Evolutionary conservation across 768 basidiomycete genomes (phyloP), one percentile per base, ranked within the genome.

Genomic region (Mycena venus): DNA sequence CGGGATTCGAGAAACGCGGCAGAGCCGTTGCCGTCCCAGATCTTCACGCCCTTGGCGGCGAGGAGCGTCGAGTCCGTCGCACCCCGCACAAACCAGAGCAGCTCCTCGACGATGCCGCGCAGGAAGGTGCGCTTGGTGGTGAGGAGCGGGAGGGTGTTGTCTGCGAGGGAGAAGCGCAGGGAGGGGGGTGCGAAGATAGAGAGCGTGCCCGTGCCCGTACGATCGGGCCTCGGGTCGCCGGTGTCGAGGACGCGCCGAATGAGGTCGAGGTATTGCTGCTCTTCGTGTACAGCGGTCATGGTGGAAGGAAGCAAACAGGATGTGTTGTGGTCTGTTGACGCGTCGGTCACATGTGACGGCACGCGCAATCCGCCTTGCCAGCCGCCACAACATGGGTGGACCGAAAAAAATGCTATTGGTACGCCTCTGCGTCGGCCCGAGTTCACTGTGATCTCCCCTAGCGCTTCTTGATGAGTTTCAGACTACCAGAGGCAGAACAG

Each of bases 1-100:
- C 95, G 87, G 70, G 89, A 89, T 80, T 96, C 95, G 32, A 99
- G 84, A 79, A 98, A 99, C 77, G 91, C 94, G 74, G 93, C 91
- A 3, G 94, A 94, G 10, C 96, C 97, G 76, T 99, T 99, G 0
- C 97, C 97, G 81, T 99, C 97, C 98, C 98, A 99, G 78, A 99
- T 99, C 82, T 95, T 95, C 74, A 99, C 90, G 63, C 96, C 96
- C 81, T 95, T 95, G 34, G 89, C 87, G 1, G 92, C 91, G 47
- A 99, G 89, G 0, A 92, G 77, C 7, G 86, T 92, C 0, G 95
- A 91, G 84, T 98, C 96, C 0, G 97, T 99, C 10, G 87, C 89
- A 1, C 98, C 97, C 42, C 87, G 86, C 19, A 98, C 85, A 79
- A 99, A 99, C 98, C 98, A 99, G 9, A 99, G 87, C 1, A 99